Conservation (phyloP, 2,329 filamentous ascomycete species). For the Sporothrix phasma region DNA sequence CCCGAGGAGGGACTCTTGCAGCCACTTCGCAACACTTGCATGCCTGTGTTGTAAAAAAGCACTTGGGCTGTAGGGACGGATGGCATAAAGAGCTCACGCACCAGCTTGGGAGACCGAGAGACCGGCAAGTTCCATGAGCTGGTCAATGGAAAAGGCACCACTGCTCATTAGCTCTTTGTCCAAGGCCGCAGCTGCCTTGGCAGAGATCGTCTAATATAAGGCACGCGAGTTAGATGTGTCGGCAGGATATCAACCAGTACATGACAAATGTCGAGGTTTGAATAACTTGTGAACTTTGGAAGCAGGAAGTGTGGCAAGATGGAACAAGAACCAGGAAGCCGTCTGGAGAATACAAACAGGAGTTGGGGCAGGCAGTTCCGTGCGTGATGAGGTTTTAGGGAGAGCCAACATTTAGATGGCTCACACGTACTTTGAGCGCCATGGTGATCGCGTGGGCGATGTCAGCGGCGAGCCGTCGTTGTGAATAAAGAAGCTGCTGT, state of each 20-base stretch:
- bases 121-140: conserved; percentile 93
- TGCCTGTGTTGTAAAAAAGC: background rate
- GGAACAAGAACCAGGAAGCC: background rate
- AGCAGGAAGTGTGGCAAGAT: background rate
- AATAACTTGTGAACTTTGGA: too few relatives aligned
- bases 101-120: conserved; percentile 86
- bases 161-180: conserved; percentile 91
- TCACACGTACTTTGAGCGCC: background rate
- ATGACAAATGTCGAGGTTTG: background rate
- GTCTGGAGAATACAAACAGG: background rate
- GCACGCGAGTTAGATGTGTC: background rate
- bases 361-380: background rate
- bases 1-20: too few relatives aligned
- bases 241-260: background rate
- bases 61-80: background rate
- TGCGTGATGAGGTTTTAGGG: background rate
- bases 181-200: conserved; percentile 78
- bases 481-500: background rate
- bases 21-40: background rate
- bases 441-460: background rate
- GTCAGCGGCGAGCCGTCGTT: background rate
- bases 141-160: conserved; percentile 83
- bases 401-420: background rate
- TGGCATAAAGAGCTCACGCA: conserved; percentile 29
- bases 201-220: conserved; percentile 61